Evolutionary conservation across 805 yeast species (phyloP), one percentile per base, ranked within the genome.

Genomic region (Blastobotrys terrestris): DNA sequence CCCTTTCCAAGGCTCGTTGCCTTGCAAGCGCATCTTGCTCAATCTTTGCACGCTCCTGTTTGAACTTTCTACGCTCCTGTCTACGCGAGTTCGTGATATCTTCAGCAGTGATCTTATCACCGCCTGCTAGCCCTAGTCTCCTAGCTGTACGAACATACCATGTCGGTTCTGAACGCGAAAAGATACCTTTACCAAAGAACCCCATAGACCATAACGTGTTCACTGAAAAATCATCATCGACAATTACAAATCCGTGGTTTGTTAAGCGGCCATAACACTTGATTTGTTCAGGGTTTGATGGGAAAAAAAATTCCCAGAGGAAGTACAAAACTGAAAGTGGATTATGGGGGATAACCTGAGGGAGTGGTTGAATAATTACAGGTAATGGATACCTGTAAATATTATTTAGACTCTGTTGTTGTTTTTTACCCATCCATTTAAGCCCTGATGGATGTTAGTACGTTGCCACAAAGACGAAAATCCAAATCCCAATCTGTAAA

Each of bases 141-240:
- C 82, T 73, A 31, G 71, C 68, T 0, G 88, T 81, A 51, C 97
- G 74, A n/a, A 72, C 73, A 45, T 65, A 68, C 97, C 98, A 94
- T 0, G 96, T 80, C 0, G 99, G 96, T 64, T 94, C 97, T 53
- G 95, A 85, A 57, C 99, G 74, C 39, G 96, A 87, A 45, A 90
- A 71, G 2, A 80, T 78, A 1, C 98, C 99, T 63, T 92, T 94
- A 4, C 99, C 99, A 64, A 89, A 94, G 64, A 90, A 94, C 1
- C 99, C 99, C 59, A 77, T 77, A 15, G 74, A 68, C 98, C 98
- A 94, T 1, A 94, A 69, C 41, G 68, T 67, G 18, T 62, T 58
- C 80, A 84, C 83, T 31, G 76, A 81, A 0, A 63, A 57, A 1
- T 67, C 67, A 44, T 61, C 61, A 20, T 48, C 48, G 8, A 70